Conservation (phyloP, 2,329 filamentous ascomycete genomes). For the Fusarium nanum region DNA sequence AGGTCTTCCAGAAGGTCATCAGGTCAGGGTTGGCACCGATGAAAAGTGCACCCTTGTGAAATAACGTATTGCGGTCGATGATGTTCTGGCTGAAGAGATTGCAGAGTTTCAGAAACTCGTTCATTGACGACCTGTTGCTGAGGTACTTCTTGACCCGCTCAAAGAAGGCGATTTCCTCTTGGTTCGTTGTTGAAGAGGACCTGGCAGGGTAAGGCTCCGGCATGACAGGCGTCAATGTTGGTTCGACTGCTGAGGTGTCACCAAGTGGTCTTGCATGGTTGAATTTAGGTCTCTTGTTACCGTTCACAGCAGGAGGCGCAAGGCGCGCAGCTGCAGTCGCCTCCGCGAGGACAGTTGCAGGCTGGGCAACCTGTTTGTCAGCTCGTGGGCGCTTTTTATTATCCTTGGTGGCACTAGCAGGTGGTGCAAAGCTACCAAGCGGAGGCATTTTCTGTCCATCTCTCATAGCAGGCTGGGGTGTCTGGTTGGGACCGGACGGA, state of each 20-base stretch:
- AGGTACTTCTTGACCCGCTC: constrained; percentile 97
- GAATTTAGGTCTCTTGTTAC: constrained; percentile 77
- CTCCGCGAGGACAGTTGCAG: constrained; percentile 59
- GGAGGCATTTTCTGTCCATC: constrained; percentile 87
- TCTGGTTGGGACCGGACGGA: constrained; percentile 61
- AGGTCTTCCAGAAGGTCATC: constrained; percentile 87
- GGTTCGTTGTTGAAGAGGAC: constrained; percentile 76
- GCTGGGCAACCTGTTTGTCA: constrained; percentile 65
- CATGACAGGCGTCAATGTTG: constrained; percentile 87
- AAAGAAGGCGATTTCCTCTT: constrained; percentile 93
- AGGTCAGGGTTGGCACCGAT: constrained; percentile 90
- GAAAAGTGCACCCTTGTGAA: constrained; percentile 85
- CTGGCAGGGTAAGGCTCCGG: constrained; percentile 88
- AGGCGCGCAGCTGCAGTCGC: constrained; percentile 54
- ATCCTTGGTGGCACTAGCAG: constrained; percentile 84
- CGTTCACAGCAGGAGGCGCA: constrained; percentile 50
- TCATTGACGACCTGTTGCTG: constrained; percentile 90
- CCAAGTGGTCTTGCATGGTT: constrained; percentile 72
- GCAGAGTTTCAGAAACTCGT: constrained; percentile 96
- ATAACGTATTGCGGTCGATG: constrained; percentile 85
- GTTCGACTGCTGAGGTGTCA: constrained; percentile 76
- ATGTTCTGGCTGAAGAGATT: constrained; percentile 95
- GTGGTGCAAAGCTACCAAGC: constrained; percentile 91
- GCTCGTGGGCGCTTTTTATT: constrained; percentile 84
- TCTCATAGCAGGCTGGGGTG: constrained; percentile 65